Conservation (phyloP, 2,329 filamentous ascomycete genomes). For the Fusarium burgessii region DNA sequence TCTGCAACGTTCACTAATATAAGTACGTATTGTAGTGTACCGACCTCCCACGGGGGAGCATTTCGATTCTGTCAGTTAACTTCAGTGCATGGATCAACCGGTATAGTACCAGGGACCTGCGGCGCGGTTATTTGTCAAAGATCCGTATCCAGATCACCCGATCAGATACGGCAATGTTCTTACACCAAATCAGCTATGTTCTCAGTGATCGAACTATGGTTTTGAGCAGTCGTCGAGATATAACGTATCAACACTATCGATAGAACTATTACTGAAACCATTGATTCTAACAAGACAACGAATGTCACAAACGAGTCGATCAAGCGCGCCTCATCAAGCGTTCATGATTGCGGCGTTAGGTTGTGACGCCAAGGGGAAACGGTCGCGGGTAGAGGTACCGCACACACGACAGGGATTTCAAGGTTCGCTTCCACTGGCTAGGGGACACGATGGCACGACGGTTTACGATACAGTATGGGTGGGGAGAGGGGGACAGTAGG, state of each 20-base stretch:
- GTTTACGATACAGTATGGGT: conserved; percentile 42
- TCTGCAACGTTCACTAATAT: not conserved
- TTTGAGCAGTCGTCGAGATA: not conserved
- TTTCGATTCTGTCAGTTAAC: conserved; percentile 33
- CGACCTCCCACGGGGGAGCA: conserved; percentile 20
- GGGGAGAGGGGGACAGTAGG: conserved; percentile 31
- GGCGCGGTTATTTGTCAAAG: conserved; percentile 30
- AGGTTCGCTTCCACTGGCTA: conserved; percentile 42
- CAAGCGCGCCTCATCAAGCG: conserved; percentile 22
- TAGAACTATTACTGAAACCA: not conserved
- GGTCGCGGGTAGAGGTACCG: conserved; percentile 39
- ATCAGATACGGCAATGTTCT: conserved; percentile 22
- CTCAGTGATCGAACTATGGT: not conserved
- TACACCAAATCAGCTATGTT: conserved; percentile 7
- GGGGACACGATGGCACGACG: conserved; percentile 35
- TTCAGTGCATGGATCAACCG: conserved; percentile 38
- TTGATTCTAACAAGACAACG: conserved; percentile 7
- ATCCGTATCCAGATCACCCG: conserved; percentile 22
- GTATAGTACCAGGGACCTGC: conserved; percentile 25
- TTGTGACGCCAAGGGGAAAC: conserved; percentile 30
- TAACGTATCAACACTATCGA: not conserved
- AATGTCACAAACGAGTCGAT: conserved; percentile 12
- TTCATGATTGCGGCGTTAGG: conserved; percentile 28
- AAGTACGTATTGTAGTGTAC: not conserved
- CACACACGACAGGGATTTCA: conserved; percentile 36